A percentile compares a stretch with the other conserved stretches of the same genome.
Conservation (phyloP, 495 filamentous ascomycete species). For the Chaetomidium leptoderma region DNA sequence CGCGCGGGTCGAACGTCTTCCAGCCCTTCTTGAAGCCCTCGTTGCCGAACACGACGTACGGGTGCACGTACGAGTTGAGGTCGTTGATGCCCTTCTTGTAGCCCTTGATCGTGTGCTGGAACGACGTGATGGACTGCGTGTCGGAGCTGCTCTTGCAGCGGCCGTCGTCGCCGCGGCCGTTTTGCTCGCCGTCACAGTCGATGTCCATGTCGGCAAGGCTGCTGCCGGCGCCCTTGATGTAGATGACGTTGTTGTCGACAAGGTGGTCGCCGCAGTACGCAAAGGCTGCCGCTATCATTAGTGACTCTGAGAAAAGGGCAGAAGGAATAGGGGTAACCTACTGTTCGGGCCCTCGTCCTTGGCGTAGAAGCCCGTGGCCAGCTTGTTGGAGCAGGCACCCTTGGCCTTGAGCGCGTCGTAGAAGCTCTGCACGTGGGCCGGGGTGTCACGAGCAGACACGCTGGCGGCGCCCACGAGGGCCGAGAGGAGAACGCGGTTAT, state of each 20-base stretch:
- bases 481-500: conserved; percentile 3
- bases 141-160: conserved; percentile 48
- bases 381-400: conserved; percentile 33
- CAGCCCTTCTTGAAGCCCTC: conserved; percentile 41
- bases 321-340: conserved; percentile 13
- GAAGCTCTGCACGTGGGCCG: conserved; percentile 33
- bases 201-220: conserved; percentile 57
- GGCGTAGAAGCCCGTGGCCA: conserved; percentile 38
- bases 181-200: conserved; percentile 61
- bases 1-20: conserved; percentile 45
- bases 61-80: conserved; percentile 57
- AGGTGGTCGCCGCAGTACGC: conserved; percentile 42
- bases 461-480: conserved; percentile 8
- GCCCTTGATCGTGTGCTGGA: conserved; percentile 44
- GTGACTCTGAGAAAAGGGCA: neutral
- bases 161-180: conserved; percentile 42
- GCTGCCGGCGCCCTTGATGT: conserved; percentile 33
- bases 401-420: conserved; percentile 35
- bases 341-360: conserved; percentile 32
- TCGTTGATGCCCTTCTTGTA: conserved; percentile 49
- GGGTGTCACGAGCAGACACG: conserved; percentile 28
- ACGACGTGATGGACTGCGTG: conserved; percentile 54
- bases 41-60: conserved; percentile 66
- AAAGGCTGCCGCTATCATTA: conserved; percentile 35
- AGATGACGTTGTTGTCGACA: conserved; percentile 33